Percentiles rank a stretch among this genome's conserved stretches.
phyloP scores from a whole-genome alignment of 805 yeast species.

The Saccharomycopsis babjevae region DNA sequence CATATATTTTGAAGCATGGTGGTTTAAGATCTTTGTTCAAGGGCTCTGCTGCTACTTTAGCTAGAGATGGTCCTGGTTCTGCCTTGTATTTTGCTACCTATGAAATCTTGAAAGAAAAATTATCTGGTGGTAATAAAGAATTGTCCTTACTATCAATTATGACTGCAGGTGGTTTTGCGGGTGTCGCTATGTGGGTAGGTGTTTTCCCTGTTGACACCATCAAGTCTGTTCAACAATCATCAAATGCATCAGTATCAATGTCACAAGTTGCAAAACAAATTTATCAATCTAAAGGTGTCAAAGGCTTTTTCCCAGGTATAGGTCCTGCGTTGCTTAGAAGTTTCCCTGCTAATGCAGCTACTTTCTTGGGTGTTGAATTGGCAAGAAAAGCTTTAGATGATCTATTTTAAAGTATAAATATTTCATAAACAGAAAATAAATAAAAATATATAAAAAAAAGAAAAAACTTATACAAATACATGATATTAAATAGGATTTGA shows the following conservation, averaged over 20 bases:
- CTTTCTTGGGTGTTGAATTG: constrained; percentile 89
- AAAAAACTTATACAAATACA: not conserved
- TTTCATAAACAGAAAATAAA: not conserved
- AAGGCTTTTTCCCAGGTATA: constrained; percentile 93
- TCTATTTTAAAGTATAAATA: not conserved
- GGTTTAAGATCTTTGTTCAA: constrained; percentile 78
- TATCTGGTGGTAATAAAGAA: constrained; percentile 35
- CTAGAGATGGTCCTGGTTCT: constrained; percentile 96
- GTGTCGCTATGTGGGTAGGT: constrained; percentile 93
- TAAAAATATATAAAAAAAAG: not conserved
- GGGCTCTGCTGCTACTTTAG: constrained; percentile 86
- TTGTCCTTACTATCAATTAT: constrained; percentile 67
- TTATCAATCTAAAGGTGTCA: constrained; percentile 68
- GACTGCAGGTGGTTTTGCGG: constrained; percentile 92
- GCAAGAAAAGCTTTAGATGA: constrained; percentile 29
- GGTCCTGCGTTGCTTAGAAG: constrained; percentile 92
- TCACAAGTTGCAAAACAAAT: constrained; percentile 56
- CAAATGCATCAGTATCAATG: constrained; percentile 45
- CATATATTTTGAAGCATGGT: constrained; percentile 63
- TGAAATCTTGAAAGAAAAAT: constrained; percentile 60
- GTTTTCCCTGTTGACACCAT: constrained; percentile 96
- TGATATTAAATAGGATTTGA: not conserved
- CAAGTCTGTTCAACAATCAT: constrained; percentile 71
- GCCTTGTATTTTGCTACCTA: constrained; percentile 94
- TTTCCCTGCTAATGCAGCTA: constrained; percentile 99